phyloP scores from a whole-genome alignment of 768 basidiomycete genomes.

The Mycena kentingensis region DNA sequence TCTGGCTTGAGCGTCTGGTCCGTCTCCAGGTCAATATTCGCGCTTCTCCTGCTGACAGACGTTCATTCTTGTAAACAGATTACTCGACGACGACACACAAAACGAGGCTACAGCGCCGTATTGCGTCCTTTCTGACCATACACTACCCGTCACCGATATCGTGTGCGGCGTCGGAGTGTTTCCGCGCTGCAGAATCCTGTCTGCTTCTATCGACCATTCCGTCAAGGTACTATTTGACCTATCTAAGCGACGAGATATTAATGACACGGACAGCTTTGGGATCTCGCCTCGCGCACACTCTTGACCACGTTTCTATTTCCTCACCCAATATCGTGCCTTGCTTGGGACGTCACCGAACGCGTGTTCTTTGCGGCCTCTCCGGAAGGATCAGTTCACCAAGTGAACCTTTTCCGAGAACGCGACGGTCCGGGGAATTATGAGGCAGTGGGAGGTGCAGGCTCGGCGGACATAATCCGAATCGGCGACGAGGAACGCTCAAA shows the following conservation, averaged over 20 bases:
- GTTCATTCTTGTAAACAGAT: slow-evolving; percentile 46
- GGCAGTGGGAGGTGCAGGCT: slow-evolving; percentile 75
- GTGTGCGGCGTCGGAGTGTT: slow-evolving; percentile 78
- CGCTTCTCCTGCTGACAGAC: slow-evolving; percentile 17
- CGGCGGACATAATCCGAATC: slow-evolving; percentile 70
- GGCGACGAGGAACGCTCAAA: slow-evolving; percentile 49
- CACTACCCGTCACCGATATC: slow-evolving; percentile 84
- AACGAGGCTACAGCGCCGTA: slow-evolving; percentile 76
- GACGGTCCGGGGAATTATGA: slow-evolving; percentile 58
- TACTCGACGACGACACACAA: slow-evolving; percentile 75
- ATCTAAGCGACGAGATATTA: slow-evolving; percentile 4
- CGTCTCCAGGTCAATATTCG: slow-evolving; percentile 68
- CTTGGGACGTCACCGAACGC: slow-evolving; percentile 85
- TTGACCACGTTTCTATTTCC: slow-evolving; percentile 90
- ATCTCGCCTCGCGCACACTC: slow-evolving; percentile 69
- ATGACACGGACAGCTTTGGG: slow-evolving; percentile 65
- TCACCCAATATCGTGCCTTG: slow-evolving; percentile 65
- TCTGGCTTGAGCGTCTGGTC: slow-evolving; percentile 90
- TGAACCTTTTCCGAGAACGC: slow-evolving; percentile 72
- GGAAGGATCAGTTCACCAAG: slow-evolving; percentile 75
- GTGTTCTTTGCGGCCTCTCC: slow-evolving; percentile 84
- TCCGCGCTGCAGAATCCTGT: slow-evolving; percentile 74
- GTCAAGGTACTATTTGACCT: slow-evolving; percentile 66
- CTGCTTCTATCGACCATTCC: slow-evolving; percentile 84
- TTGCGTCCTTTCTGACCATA: slow-evolving; percentile 86